These are phyloP conservation scores for Elongisporangium anandrum DNA, from an alignment of 352 stramenopile genomes.

Conservation along the genomic window DNA sequence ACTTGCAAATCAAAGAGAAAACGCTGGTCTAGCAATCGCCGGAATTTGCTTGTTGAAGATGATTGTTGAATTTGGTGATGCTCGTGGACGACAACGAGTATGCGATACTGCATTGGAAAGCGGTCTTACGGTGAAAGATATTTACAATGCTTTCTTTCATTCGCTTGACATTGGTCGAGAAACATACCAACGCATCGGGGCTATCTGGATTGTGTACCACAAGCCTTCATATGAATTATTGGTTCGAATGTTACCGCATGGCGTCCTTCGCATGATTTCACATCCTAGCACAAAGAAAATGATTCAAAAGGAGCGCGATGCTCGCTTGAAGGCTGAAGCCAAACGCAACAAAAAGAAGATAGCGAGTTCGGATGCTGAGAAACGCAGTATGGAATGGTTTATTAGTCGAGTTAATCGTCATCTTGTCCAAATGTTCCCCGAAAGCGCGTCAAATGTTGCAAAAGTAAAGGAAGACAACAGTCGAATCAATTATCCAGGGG, in stretches of 20 bases:
- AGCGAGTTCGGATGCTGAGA: slow-evolving; percentile 3
- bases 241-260: slow-evolving; percentile 49
- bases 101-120: slow-evolving; percentile 67
- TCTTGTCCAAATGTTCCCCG: slow-evolving; percentile 36
- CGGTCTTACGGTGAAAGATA: slow-evolving; percentile 44
- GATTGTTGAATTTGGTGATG: slow-evolving; percentile 65
- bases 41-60: slow-evolving; percentile 64
- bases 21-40: slow-evolving; percentile 52
- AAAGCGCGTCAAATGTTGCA: slow-evolving; percentile 12
- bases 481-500: slow-evolving; percentile 66
- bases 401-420: slow-evolving; percentile 68
- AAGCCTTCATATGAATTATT: slow-evolving; percentile 70
- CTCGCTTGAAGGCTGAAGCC: slow-evolving; percentile 20
- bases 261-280: slow-evolving; percentile 77
- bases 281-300: slow-evolving; percentile 52
- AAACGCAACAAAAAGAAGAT: slow-evolving; percentile 18
- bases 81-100: slow-evolving; percentile 50
- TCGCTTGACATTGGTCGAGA: slow-evolving; percentile 46
- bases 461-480: slow-evolving; percentile 44
- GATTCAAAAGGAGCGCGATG: slow-evolving; percentile 49
- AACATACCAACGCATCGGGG: slow-evolving; percentile 68
- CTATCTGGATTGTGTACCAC: slow-evolving; percentile 78
- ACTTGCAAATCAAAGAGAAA: slow-evolving; percentile 37
- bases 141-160: slow-evolving; percentile 75
- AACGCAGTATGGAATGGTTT: slow-evolving; percentile 40